Evolutionary conservation across 768 basidiomycete species (phyloP), one percentile per base, ranked within the genome.

Genomic region (Cystofilobasidium macerans): DNA sequence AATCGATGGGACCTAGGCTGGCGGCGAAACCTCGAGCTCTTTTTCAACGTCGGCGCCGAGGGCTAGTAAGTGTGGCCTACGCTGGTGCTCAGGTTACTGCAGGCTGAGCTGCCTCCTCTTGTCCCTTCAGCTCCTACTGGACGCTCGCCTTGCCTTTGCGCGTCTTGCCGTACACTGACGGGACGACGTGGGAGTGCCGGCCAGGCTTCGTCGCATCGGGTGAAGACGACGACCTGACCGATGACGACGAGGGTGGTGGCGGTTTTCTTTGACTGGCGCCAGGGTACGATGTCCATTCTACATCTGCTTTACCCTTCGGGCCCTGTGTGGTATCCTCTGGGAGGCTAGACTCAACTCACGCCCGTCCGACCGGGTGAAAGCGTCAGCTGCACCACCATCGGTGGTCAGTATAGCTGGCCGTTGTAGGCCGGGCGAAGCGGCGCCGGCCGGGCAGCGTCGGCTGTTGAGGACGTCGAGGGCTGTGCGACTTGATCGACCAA

Each of bases 1-100:
- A 97, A 97, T 72, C 90, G 87, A 1, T 99, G 91, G 73, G 88
- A 98, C 74, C 78, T 94, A 5, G 94, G 92, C 82, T 83, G 83
- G 30, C 80, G 78, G 59, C 80, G 79, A 71, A 98, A 99, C 73
- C 77, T 97, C 13, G 76, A 81, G 69, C 74, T 89, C 9, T 95
- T 94, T 72, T 94, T 98, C 78, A 97, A 97, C 71, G 72, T 94
- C 35, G 88, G 87, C 13, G 78, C 79, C 24, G 79, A 81, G 13
- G 86, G 88, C 78, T 89, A 92, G 90, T 94, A 75, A 70, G 90
- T 84, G 16, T 1, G 0, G 59, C 54, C 42, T 35, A 3, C 36
- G 28, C 42, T 18, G 36, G 14, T 38, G 48, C 7, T 14, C 20
- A 45, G 24, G 20, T 36, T 22, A 36, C 61, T 69, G 42, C 43